Evolutionary conservation across 2,329 filamentous ascomycete genomes (phyloP), one percentile per base, ranked within the genome.

Genomic region (Penicillium psychrosexuale): DNA sequence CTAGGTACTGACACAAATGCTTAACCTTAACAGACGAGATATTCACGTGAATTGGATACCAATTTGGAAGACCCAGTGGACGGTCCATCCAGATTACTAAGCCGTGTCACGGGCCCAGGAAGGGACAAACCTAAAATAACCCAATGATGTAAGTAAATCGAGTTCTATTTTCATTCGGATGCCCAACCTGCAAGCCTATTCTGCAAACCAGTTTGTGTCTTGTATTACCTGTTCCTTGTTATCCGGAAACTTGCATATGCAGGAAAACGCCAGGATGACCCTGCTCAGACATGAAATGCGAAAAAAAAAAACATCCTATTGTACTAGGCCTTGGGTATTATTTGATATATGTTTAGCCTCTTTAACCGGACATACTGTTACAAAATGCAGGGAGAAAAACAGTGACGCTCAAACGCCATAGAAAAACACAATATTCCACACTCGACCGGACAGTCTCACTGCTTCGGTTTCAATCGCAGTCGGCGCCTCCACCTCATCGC

Each of bases 401-500:
- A 47, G 17, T 27, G 28, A 24, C 4, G 1, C 31, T 36, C 9
- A 28, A 37, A 37, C 3, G n/a, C 27, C 15, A 33, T 24, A 49
- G 19, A 13, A 1, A 36, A n/a, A 45, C 31, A 52, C 19, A 39
- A 33, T 19, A 28, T 47, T 39, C 9, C n/a, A 22, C 22, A 24
- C 11, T 28, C 13, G 49, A 39, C 34, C 7, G 34, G 33, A 36
- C 3, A 47, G 34, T 43, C 13, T 45, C 27, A 42, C 19, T n/a
- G n/a, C 30, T 47, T 40, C 12, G 3, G 22, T 24, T 47, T 30
- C 40, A 46, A 31, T 27, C 77, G 63, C 31, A 72, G 50, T 13
- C 66, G 61, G 2, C 57, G 56, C 48, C 47, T 61, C 69, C 69
- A 72, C 58, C 68, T 70, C 56, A 60, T 61, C 11, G 61, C 51